Base-by-base conservation (phyloP, 2,329 filamentous ascomycete genomes). In the Gaeumannomyces tritici region DNA sequence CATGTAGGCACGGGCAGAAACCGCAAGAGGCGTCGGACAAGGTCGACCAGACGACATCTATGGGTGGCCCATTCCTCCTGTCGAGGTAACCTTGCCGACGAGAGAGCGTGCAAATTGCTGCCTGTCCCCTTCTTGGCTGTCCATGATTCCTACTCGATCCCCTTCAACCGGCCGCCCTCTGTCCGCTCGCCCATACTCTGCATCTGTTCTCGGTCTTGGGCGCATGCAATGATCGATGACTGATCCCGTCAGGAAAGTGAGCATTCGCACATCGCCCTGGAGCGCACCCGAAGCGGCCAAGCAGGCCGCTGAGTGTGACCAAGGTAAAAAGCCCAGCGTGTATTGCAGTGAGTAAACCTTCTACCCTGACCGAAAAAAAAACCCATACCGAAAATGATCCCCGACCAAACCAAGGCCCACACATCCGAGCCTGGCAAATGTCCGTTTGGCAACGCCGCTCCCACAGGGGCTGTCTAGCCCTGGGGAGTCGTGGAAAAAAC, bases 301-400 rank as follows among this genome's bases (percentile, higher is more conserved):
- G 42, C 42, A 51, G 42, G 42, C 42, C 42, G 42, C 42, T 9
- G 42, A 51, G 18, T 51, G 42, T 60, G 35, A 42, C 31, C 59
- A 47, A 28, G 59, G 59, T 60, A 60, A 60, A 42, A 60, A 60
- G 35, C 59, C 42, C 59, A 60, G 59, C 29, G 27, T 60, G 26
- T 60, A 59, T 54, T 31, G 59, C 59, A 60, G 42, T 24, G 51
- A 60, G 59, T 54, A 60, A 60, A 60, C 59, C 59, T 55, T 60
- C 35, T 60, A 60, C 59, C 59, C 29, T 26, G 51, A 60, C 59
- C 59, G 59, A 42, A 60, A 60, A 60, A 60, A 60, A 60, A 60
- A 51, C 59, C 59, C 59, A 28, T 60, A 27, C 59, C 59, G 59
- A 60, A 60, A 47, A 54, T 60, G 59, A 60, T 47, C 29, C 42